Base-by-base conservation (phyloP, 75 land plant genomes). In the Pseudotsuga menziesii region DNA sequence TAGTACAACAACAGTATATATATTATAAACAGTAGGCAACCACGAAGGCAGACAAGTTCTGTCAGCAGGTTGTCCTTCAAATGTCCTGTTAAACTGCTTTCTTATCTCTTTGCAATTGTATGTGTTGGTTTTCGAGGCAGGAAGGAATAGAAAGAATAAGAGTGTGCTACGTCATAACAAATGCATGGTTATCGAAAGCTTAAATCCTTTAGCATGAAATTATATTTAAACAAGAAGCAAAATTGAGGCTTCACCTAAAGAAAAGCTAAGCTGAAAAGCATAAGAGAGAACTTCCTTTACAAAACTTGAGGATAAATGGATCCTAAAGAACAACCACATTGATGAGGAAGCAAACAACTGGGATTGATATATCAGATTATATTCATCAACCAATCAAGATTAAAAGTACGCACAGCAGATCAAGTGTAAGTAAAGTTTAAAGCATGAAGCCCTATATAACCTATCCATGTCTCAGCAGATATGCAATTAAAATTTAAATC, bases 1-100 rank as follows among this genome's bases (percentile, higher is more conserved):
- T 63, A 29, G 32, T 63, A 63, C 27, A 62, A 63, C 67, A 63
- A 63, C 39, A 63, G 67, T 61, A 23, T 41, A 41, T 41, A 41
- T n/a, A n/a, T n/a, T n/a, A n/a, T n/a, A n/a, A 41, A 41, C 48
- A 41, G 5, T 41, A 41, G 48, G 48, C 48, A 41, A 41, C 48
- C 48, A 41, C 6, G 6, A 41, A 41, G 5, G 48, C 48, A 5
- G 48, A 41, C 48, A 41, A 41, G 48, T 41, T 41, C 5, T 41
- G 6, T 6, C 48, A 41, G 6, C 48, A 41, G 6, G 48, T 6
- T 41, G 48, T 5, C 48, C 48, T 41, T 41, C 48, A 41, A 41
- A 7, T 41, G 48, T 41, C 48, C 48, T 41, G 48, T 41, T 41
- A 41, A 4, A 41, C 48, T 4, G n/a, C n/a, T n/a, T 41, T 41